phyloP scores from a whole-genome alignment of 345 rosid species.

The Citrus trifoliata region DNA sequence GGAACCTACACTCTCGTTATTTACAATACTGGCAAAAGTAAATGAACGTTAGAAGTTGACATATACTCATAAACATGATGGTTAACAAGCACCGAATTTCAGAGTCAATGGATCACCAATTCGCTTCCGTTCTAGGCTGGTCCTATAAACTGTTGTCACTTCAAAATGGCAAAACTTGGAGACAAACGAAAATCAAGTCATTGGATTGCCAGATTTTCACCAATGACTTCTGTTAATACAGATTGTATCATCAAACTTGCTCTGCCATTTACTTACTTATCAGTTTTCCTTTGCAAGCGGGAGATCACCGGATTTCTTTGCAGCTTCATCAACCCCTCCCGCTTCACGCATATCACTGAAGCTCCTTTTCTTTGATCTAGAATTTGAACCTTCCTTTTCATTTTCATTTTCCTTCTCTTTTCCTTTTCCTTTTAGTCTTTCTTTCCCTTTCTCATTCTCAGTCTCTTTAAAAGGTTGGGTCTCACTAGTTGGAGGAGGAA shows the following conservation, averaged over 20 bases:
- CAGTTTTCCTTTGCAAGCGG: conserved; percentile 15
- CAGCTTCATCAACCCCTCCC: conserved; percentile 35
- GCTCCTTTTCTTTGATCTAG: conserved; percentile 59
- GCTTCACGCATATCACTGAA: conserved; percentile 41
- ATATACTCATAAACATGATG: not conserved
- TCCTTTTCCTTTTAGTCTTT: conserved; percentile 25
- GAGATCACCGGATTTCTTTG: conserved; percentile 26
- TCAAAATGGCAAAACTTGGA: not conserved
- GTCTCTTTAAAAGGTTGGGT: conserved; percentile 30
- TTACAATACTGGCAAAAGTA: not conserved
- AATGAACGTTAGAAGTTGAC: not conserved
- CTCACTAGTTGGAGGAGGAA: conserved; percentile 40
- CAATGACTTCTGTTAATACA: not conserved
- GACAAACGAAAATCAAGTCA: not conserved
- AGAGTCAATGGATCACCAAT: not conserved
- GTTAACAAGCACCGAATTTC: not conserved
- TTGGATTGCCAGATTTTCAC: not conserved
- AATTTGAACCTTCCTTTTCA: conserved; percentile 37
- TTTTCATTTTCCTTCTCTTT: conserved; percentile 20
- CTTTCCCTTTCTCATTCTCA: conserved; percentile 33
- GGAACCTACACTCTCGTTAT: not conserved
- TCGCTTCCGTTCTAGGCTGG: not conserved
- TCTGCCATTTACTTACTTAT: conserved; percentile 4
- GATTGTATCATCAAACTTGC: conserved; percentile 6
- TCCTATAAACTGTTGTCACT: conserved; percentile 5